Evolutionary conservation across 164 flowering plant species (phyloP).

Genomic region (Sextonia rubra): DNA sequence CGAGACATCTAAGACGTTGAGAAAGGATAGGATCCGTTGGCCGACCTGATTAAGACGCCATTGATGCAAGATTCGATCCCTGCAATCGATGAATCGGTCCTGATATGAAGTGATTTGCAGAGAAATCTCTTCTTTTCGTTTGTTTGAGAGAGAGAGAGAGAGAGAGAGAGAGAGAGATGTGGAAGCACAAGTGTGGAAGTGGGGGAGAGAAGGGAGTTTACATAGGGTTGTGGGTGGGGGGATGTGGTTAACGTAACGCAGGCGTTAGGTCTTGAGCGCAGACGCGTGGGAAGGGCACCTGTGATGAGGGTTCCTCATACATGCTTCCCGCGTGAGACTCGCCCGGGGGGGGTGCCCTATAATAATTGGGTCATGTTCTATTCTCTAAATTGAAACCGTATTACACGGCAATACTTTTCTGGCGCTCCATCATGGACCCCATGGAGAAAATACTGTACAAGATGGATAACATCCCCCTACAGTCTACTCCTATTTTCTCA

Average conservation of each 20-base stretch:
- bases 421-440: too few species aligned
- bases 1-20: background rate
- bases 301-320: background rate
- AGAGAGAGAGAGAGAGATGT: background rate
- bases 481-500: too few species aligned
- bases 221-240: background rate
- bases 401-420: too few species aligned
- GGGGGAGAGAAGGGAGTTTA: background rate
- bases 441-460: too few species aligned
- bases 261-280: background rate
- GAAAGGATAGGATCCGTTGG: background rate
- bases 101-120: background rate
- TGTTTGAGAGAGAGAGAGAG: background rate
- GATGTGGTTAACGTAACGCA: background rate
- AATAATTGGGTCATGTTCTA: too few species aligned
- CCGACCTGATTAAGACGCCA: constrained; percentile 3
- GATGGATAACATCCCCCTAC: too few species aligned
- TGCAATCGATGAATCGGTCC: background rate
- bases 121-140: background rate
- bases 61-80: background rate
- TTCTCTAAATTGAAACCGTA: too few species aligned
- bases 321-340: too few species aligned
- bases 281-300: background rate
- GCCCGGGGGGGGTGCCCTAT: too few species aligned
- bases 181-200: background rate